Percentiles rank a stretch among this genome's conserved stretches.
phyloP scores from a whole-genome alignment of 768 basidiomycete species.

The Auriculariales sp. region DNA sequence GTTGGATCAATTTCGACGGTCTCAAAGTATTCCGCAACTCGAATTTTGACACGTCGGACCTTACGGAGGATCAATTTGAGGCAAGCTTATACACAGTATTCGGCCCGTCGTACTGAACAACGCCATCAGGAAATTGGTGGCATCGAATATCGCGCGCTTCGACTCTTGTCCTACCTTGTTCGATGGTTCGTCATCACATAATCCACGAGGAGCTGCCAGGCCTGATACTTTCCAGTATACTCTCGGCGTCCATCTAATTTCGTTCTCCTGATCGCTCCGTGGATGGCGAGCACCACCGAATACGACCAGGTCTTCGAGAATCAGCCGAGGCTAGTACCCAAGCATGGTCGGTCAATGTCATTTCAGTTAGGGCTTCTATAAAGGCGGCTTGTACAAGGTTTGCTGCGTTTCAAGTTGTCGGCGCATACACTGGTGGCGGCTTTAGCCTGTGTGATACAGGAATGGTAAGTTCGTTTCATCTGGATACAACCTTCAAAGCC shows the following conservation, averaged over 20 bases:
- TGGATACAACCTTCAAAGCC: not conserved
- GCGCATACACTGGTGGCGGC: slow-evolving; percentile 81
- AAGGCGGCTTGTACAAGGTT: slow-evolving; percentile 38
- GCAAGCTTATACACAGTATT: too few relatives aligned
- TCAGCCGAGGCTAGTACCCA: slow-evolving; percentile 38
- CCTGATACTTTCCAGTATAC: slow-evolving; percentile 46
- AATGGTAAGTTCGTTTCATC: not conserved
- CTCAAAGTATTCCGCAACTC: slow-evolving; percentile 63
- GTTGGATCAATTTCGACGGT: not conserved
- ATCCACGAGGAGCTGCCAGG: not conserved
- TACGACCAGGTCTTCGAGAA: slow-evolving; percentile 42
- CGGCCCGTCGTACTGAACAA: too few relatives aligned
- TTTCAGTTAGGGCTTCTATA: not conserved
- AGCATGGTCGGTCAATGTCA: slow-evolving; percentile 42
- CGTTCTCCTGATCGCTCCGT: slow-evolving; percentile 70
- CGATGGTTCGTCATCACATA: slow-evolving; percentile 63
- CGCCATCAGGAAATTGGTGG: slow-evolving; percentile 88
- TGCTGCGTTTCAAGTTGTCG: slow-evolving; percentile 69
- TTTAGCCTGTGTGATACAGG: slow-evolving; percentile 76
- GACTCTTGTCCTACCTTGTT: slow-evolving; percentile 45
- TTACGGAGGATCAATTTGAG: slow-evolving; percentile 80
- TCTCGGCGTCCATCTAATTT: slow-evolving; percentile 48
- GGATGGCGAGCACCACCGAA: slow-evolving; percentile 52
- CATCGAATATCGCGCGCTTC: slow-evolving; percentile 83
- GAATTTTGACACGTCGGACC: slow-evolving; percentile 26